phyloP scores from a whole-genome alignment of 768 basidiomycete species.

The Lactifluus subvellereus region DNA sequence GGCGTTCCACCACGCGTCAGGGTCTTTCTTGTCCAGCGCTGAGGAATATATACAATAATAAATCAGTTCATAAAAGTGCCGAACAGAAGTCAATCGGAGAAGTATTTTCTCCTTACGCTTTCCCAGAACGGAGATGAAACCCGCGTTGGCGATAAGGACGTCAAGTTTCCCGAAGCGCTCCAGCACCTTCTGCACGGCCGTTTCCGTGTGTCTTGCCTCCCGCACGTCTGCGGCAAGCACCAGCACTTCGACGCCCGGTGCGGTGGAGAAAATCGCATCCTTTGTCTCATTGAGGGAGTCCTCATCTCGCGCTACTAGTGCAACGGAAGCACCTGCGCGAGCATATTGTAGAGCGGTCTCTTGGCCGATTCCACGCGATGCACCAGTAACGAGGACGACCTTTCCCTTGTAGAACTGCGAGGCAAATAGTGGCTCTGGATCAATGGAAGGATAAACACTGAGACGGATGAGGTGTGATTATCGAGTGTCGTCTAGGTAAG shows the following conservation, averaged over 20 bases:
- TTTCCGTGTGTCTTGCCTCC: background rate
- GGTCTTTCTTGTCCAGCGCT: constrained; percentile 10
- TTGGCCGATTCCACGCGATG: constrained; percentile 14
- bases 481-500: background rate
- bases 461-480: background rate
- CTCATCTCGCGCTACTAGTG: background rate
- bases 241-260: background rate
- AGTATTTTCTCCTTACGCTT: background rate
- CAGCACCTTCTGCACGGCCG: background rate
- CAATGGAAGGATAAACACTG: constrained; percentile 10
- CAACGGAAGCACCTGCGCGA: constrained; percentile 4
- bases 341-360: constrained; percentile 6
- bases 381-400: constrained; percentile 12
- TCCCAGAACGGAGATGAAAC: background rate
- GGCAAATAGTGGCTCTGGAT: background rate
- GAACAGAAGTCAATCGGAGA: no score
- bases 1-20: constrained; percentile 13
- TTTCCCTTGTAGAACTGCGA: background rate
- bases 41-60: background rate
- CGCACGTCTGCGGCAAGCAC: constrained; percentile 4
- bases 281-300: background rate
- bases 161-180: constrained; percentile 10
- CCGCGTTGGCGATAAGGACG: constrained; percentile 9
- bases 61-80: no score
- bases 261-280: background rate